phyloP scores from a whole-genome alignment of 2,329 filamentous ascomycete species.

The Cladobotryum protrusum region DNA sequence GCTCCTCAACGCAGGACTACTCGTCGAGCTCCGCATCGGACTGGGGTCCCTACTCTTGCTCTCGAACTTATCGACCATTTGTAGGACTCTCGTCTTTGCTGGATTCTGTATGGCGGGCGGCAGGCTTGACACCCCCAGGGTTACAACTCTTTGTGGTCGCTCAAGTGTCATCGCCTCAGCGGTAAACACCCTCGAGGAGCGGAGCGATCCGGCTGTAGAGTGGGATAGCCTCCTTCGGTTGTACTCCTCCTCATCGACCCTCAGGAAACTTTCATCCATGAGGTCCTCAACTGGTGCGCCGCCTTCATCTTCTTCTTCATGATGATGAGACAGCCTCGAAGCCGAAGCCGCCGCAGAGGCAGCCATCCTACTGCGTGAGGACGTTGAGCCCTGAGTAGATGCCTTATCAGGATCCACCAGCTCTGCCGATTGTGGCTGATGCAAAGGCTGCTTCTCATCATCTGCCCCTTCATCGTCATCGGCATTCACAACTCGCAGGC shows the following conservation, averaged over 20 bases:
- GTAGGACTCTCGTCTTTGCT: constrained; percentile 39
- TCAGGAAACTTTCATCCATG: constrained; percentile 10
- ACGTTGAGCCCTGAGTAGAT: not conserved
- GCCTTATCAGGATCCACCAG: constrained; percentile 34
- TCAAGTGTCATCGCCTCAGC: constrained; percentile 43
- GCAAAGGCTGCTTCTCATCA: constrained; percentile 20
- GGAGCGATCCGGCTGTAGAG: constrained; percentile 25
- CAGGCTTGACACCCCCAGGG: too few relatives aligned
- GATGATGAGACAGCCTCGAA: not conserved
- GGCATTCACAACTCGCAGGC: constrained; percentile 82
- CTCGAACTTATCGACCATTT: constrained; percentile 53
- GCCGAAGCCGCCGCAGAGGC: not conserved
- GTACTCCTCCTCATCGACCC: constrained; percentile 12
- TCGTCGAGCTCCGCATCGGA: constrained; percentile 18
- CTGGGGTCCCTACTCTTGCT: constrained; percentile 38
- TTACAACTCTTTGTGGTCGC: constrained; percentile 21
- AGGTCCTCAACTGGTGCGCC: constrained; percentile 6
- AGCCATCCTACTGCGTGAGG: not conserved
- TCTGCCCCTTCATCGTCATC: constrained; percentile 26
- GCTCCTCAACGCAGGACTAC: constrained; percentile 3
- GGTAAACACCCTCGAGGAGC: constrained; percentile 32
- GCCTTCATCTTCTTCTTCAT: constrained; percentile 7
- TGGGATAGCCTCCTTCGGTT: constrained; percentile 18
- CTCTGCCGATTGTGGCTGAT: constrained; percentile 29
- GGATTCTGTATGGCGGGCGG: too few relatives aligned